Percentiles rank a stretch among this genome's conserved stretches.
These are phyloP conservation scores for Beverwykella pulmonaria DNA, from an alignment of 495 filamentous ascomycete species.

Conservation along the genomic window DNA sequence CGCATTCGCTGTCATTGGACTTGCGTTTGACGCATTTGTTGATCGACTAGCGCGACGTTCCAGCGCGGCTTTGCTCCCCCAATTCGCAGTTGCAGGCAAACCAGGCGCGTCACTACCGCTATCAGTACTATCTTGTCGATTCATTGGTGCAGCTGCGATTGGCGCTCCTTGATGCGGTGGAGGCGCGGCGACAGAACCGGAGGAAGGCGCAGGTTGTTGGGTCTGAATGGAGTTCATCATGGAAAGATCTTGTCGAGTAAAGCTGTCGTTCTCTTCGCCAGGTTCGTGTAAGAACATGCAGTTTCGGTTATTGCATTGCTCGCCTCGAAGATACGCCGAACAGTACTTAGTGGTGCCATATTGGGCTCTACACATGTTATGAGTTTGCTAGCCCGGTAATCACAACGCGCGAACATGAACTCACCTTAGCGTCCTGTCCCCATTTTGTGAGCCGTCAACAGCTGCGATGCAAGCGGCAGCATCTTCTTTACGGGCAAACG, in stretches of 20 bases:
- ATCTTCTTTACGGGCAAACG: constrained; percentile 85
- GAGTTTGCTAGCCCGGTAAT: constrained; percentile 30
- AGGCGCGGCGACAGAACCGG: constrained; percentile 46
- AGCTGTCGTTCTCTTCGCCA: constrained; percentile 95
- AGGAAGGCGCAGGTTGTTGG: constrained; percentile 63
- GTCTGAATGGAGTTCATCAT: constrained; percentile 88
- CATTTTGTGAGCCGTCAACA: constrained; percentile 90
- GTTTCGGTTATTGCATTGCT: constrained; percentile 87
- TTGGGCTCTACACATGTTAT: constrained; percentile 67
- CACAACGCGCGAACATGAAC: constrained; percentile 3
- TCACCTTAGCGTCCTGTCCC: constrained; percentile 75
- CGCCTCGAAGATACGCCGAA: constrained; percentile 91
- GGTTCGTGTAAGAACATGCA: constrained; percentile 98
- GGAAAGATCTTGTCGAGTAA: constrained; percentile 90
- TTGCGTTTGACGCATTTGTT: constrained; percentile 76
- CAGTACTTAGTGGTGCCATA: constrained; percentile 99
- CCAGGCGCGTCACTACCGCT: constrained; percentile 73
- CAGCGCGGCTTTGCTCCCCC: constrained; percentile 78
- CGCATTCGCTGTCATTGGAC: constrained; percentile 70
- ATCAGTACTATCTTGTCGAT: constrained; percentile 74
- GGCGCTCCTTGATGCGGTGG: constrained; percentile 54
- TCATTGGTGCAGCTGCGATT: constrained; percentile 66
- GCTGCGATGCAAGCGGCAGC: constrained; percentile 85
- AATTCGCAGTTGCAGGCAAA: constrained; percentile 88
- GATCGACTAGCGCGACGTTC: constrained; percentile 75